Base-by-base conservation (phyloP, 257 asterid species). In the Leptodermis oblonga region DNA sequence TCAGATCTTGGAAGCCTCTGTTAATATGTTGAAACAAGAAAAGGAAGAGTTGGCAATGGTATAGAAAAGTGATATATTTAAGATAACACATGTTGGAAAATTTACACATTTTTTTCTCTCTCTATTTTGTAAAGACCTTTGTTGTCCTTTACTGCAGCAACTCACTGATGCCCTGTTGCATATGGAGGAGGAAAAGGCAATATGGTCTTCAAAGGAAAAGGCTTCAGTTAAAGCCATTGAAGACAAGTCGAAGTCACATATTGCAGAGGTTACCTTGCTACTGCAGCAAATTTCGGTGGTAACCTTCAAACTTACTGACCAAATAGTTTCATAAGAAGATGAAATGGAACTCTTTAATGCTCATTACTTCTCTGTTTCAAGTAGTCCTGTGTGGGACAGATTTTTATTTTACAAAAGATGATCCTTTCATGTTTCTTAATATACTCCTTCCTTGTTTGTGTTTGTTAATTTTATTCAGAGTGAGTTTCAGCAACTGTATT, bases 141-240 rank as follows among this genome's bases (percentile, higher is more conserved):
- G 8, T 6, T 22, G 56, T 55, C 37, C 41, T 62, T 63, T 23
- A 67, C 34, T 74, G 74, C 88, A 93, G 99, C 96, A 93, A 86
- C 88, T 93, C 73, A 77, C 89, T 58, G 99, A 88, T 76, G 96
- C 96, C 77, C 96, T 93, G 72, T 79, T 90, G 90, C 80, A 86
- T 23, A 76, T 82, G 89, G 99, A 93, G 83, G 97, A 90, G 83
- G 95, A 90, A 80, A 90, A 90, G 82, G 96, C 91, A 68, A 83
- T 93, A 86, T 90, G 95, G 97, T 78, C 82, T 70, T 85, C 97
- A 69, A 93, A 87, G 81, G 97, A 93, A 83, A 87, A 76, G 81
- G 93, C 97, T 83, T 85, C 92, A 51, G 39, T 89, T 55, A 88
- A 87, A 82, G 84, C 83, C 73, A 85, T 85, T 69, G 86, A 79